These are phyloP conservation scores for Sporisorium sorghi DNA, from an alignment of 1,284 basidiomycete species.

Conservation along the genomic window DNA sequence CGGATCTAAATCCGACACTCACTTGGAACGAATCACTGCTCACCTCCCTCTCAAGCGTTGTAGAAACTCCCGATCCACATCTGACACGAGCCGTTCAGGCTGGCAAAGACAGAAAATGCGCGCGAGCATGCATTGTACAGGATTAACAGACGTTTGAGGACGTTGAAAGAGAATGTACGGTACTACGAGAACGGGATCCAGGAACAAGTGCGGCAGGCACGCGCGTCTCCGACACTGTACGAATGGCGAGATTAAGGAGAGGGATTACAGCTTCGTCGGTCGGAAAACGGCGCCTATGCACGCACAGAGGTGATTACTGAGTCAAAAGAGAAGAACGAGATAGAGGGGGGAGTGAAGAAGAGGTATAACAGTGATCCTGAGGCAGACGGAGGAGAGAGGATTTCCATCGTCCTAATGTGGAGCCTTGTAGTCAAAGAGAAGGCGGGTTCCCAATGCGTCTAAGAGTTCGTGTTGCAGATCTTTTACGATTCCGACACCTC, in stretches of 20 bases:
- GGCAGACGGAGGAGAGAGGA: background rate
- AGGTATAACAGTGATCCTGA: no score
- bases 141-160: conserved; percentile 19
- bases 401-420: background rate
- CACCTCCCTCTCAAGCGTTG: no score
- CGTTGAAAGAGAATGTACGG: background rate
- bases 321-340: conserved; percentile 4
- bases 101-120: background rate
- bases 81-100: background rate
- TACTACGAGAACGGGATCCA: background rate
- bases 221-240: conserved; percentile 21
- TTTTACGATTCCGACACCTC: conserved; percentile 36
- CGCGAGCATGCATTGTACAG: conserved; percentile 26
- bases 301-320: conserved; percentile 12
- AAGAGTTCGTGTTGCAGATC: no score
- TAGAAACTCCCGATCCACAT: no score
- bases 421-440: background rate
- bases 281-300: conserved; percentile 6
- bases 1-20: no score
- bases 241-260: no score
- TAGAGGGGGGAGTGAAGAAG: background rate
- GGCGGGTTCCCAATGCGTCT: conserved; percentile 11
- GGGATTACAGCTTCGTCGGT: no score
- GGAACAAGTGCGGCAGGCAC: background rate
- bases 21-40: no score